Evolutionary conservation across 2,329 filamentous ascomycete species (phyloP), one percentile per base, ranked within the genome.

Genomic region (Paracoccidioides brasiliensis): DNA sequence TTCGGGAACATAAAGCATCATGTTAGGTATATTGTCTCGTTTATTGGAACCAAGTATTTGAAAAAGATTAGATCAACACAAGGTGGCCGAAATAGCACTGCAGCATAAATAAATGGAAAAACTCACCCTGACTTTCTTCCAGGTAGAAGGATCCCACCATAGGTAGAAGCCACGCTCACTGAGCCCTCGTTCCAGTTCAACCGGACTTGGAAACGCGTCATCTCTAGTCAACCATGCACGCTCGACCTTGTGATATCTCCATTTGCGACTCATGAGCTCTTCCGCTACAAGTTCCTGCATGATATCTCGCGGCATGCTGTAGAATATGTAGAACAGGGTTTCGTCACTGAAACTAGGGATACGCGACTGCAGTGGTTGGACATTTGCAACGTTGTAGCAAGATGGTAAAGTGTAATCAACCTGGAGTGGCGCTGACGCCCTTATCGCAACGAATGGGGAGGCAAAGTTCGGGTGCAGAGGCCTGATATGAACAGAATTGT

Each of bases 291-390:
- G 72, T 64, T 86, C 83, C 64, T 86, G 83, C 66, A 82, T 74
- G 55, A 84, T 77, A 63, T 85, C 82, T 57, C 80, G 74, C 12
- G 82, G 81, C 71, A 81, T 79, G 59, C 80, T 82, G 69, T 85
- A 86, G 74, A 86, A 86, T 57, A 85, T 83, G 64, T 81, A 82
- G 65, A 86, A 83, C 4, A 86, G 72, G 0, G 83, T 85, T 65
- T 86, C 83, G 60, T 81, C 76, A 44, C 75, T 78, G 67, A 83
- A 83, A 55, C 77, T 78, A 3, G 74, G 70, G 60, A 83, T 79
- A 57, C 81, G 80, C 50, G 74, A 73, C 55, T 79, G 75, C 22
- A 85, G 70, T 6, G 79, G 76, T 52, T 83, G 82, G 9, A 85
- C 81, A 62, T 85, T 86, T 55, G 77, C 79, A 8, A 86, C 83